Base-by-base conservation (phyloP, 495 filamentous ascomycete genomes). In the Tirmania nivea region DNA sequence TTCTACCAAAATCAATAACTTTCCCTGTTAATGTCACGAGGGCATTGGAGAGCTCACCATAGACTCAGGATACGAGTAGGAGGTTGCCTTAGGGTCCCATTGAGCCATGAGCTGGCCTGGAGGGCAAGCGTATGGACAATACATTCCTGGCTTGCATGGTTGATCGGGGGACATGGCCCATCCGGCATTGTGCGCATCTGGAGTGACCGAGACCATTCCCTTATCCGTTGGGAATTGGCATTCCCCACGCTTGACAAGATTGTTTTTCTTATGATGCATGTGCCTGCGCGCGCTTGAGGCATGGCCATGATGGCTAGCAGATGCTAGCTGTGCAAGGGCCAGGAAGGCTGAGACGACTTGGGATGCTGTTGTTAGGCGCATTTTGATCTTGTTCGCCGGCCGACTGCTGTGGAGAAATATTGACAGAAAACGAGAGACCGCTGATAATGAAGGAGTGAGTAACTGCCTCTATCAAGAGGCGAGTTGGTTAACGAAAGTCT, bases 91-190 rank as follows among this genome's bases (percentile, higher is more conserved):
- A 8, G 78, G 77, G 65, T 85, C 77, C 84, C 84, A 90, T 65
- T 90, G 84, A 59, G 78, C 77, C 69, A 80, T 84, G 12, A 88
- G 73, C 65, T 86, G 74, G 34, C 83, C 83, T 0, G 83, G 64
- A 42, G 78, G 79, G 56, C 84, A 90, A 42, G 84, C 84, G 55
- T 84, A 80, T 4, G 84, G 84, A 61, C 84, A 90, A 66, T 78
- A 87, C 54, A 69, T 76, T 14, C 78, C 81, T 7, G 80, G 74
- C 48, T 69, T 67, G 63, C 84, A 90, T 21, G 74, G 63, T 63
- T 85, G 75, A 67, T 90, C 75, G 8, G 82, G 81, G 61, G 80
- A 82, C 76, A 90, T 80, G 35, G 84, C 84, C 79, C 84, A 90
- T 55, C 84, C 84, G 35, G 71, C 82, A 67, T 90, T 90, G 60